Evolutionary conservation across 345 rosid species (phyloP).

Genomic region (Physaria fendleri): DNA sequence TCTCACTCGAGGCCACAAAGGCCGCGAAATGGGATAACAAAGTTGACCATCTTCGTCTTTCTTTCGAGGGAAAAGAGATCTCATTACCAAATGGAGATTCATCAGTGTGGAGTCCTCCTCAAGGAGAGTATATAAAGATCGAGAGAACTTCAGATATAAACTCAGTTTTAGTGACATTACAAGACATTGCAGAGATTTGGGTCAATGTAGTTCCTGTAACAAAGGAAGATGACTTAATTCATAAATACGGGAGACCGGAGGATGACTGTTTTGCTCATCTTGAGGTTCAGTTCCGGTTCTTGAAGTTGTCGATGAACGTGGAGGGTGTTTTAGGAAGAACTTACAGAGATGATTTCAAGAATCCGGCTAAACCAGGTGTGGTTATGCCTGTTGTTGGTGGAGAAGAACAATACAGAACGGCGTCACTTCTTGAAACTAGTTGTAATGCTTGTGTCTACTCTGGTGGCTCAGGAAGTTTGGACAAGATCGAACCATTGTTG

Average conservation of each 20-base stretch:
- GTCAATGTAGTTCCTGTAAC: constrained; percentile 58
- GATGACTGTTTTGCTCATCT: constrained; percentile 57
- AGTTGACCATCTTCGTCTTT: constrained; percentile 45
- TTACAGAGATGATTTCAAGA: constrained; percentile 45
- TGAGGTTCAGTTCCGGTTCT: constrained; percentile 55
- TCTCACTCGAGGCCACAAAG: constrained; percentile 48
- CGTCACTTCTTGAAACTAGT: constrained; percentile 37
- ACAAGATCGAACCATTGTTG: constrained; percentile 1
- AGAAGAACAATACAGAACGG: constrained; percentile 46
- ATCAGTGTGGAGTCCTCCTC: constrained; percentile 44
- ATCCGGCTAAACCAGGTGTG: constrained; percentile 56
- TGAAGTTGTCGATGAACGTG: constrained; percentile 39
- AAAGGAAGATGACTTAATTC: constrained; percentile 51
- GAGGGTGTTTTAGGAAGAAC: constrained; percentile 70
- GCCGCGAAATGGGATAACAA: constrained; percentile 45
- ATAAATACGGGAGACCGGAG: constrained; percentile 44
- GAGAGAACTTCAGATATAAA: constrained; percentile 49
- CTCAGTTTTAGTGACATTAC: constrained; percentile 35
- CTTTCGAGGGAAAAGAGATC: constrained; percentile 37
- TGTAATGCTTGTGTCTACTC: constrained; percentile 39
- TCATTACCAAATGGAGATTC: constrained; percentile 35
- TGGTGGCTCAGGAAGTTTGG: neutral
- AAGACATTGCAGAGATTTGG: constrained; percentile 40
- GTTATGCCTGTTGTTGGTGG: constrained; percentile 54
- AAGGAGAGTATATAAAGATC: constrained; percentile 33